These are phyloP conservation scores for Aspergillus ibericus DNA, from an alignment of 2,329 filamentous ascomycete species.

Conservation along the genomic window DNA sequence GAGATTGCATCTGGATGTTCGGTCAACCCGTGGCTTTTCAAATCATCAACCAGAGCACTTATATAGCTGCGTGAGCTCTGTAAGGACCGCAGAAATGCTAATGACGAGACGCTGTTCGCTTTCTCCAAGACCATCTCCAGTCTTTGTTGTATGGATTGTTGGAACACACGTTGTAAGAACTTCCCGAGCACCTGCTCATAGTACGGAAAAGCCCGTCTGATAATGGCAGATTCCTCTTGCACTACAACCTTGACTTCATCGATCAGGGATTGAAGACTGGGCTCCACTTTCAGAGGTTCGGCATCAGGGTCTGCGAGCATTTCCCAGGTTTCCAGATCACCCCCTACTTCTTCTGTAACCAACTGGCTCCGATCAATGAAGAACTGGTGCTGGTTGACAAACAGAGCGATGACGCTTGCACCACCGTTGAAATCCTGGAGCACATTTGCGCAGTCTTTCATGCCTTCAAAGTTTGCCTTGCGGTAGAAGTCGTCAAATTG, in stretches of 20 bases:
- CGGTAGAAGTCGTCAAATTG: conserved; percentile 98
- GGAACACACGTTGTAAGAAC: conserved; percentile 93
- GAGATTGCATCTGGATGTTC: conserved; percentile 93
- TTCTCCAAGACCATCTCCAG: conserved; percentile 96
- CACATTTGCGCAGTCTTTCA: conserved; percentile 95
- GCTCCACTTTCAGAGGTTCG: conserved; percentile 86
- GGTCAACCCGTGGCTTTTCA: conserved; percentile 91
- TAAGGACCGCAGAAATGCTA: conserved; percentile 86
- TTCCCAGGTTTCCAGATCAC: conserved; percentile 73
- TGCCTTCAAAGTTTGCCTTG: conserved; percentile 92
- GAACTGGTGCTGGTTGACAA: conserved; percentile 99
- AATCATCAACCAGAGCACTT: conserved; percentile 79
- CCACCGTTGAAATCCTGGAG: conserved; percentile 95
- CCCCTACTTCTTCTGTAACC: conserved; percentile 75
- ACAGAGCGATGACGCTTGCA: conserved; percentile 89
- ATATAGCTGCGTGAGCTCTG: conserved; percentile 92
- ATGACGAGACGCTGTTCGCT: conserved; percentile 83
- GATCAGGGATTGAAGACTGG: conserved; percentile 84
- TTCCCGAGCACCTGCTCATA: conserved; percentile 91
- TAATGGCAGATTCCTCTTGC: conserved; percentile 95
- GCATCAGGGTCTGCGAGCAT: conserved; percentile 90
- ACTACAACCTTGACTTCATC: conserved; percentile 95
- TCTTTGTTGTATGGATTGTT: conserved; percentile 95
- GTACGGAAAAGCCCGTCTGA: conserved; percentile 93
- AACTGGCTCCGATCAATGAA: conserved; percentile 96